These are phyloP conservation scores for Cercospora beticola DNA, from an alignment of 2,329 filamentous ascomycete species.

Conservation along the genomic window DNA sequence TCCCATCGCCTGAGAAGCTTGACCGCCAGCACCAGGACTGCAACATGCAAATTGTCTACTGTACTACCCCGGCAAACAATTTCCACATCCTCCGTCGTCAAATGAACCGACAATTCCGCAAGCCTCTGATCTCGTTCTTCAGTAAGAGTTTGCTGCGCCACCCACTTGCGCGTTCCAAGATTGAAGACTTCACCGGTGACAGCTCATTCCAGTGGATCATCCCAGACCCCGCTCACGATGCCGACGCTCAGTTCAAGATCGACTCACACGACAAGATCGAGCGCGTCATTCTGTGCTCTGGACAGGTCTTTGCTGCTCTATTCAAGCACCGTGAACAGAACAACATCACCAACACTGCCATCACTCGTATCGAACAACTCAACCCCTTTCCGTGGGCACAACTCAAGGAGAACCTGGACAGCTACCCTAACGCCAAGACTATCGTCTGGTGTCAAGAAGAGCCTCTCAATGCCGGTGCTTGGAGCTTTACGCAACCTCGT, in stretches of 20 bases:
- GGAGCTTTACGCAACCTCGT: constrained; percentile 95
- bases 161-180: constrained; percentile 81
- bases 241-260: constrained; percentile 59
- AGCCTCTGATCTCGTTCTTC: constrained; percentile 97
- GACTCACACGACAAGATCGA: constrained; percentile 82
- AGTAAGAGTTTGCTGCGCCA: constrained; percentile 95
- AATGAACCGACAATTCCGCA: constrained; percentile 99
- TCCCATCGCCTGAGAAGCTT: constrained; percentile 83
- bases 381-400: constrained; percentile 99
- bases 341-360: constrained; percentile 83
- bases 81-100: constrained; percentile 96
- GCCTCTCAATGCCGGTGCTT: constrained; percentile 93
- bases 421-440: constrained; percentile 94
- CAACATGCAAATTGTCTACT: constrained; percentile 98
- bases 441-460: constrained; percentile 98
- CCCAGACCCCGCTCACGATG: constrained; percentile 79
- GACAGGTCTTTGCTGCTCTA: constrained; percentile 89
- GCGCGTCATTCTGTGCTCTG: constrained; percentile 89
- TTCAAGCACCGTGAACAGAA: constrained; percentile 87
- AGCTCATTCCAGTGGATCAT: constrained; percentile 98
- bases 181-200: constrained; percentile 87
- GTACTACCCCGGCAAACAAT: constrained; percentile 92
- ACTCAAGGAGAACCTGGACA: constrained; percentile 93
- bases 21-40: constrained; percentile 98
- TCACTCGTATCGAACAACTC: constrained; percentile 94